phyloP scores from a whole-genome alignment of 768 basidiomycete genomes.

The Tricholoma furcatifolium region DNA sequence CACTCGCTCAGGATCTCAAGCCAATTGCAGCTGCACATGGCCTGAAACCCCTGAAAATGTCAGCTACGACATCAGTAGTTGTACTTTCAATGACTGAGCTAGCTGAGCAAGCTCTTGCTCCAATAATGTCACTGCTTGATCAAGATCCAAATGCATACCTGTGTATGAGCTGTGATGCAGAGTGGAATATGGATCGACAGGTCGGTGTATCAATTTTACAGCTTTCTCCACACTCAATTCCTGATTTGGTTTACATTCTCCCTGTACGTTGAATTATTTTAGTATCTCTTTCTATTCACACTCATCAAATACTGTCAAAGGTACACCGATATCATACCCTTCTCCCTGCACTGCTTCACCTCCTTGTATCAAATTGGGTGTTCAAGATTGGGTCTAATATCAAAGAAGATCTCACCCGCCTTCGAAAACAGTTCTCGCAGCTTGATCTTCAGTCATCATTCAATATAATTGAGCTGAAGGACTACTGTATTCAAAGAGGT shows the following conservation, averaged over 20 bases:
- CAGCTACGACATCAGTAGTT: too few relatives aligned
- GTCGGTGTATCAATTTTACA: conserved; percentile 1
- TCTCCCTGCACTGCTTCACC: not conserved
- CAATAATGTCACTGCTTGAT: not conserved
- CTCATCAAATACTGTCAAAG: not conserved
- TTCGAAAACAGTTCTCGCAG: conserved; percentile 7
- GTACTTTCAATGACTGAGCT: not conserved
- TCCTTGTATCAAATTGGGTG: conserved; percentile 1
- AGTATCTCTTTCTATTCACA: not conserved
- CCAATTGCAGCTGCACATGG: conserved; percentile 1
- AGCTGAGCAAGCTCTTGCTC: not conserved
- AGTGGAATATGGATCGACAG: not conserved
- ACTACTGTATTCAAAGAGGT: conserved; percentile 1
- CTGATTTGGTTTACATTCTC: not conserved
- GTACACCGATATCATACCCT: not conserved
- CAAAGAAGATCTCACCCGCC: not conserved
- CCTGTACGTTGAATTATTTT: not conserved
- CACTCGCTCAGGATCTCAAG: conserved; percentile 1
- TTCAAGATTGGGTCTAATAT: conserved; percentile 6
- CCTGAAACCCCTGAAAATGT: not conserved
- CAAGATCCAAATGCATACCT: not conserved
- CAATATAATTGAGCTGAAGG: conserved; percentile 8
- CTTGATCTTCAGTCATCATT: not conserved
- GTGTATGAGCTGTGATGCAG: not conserved
- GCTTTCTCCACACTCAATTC: not conserved